Evolutionary conservation across 1,284 basidiomycete species (phyloP).

Genomic region (Ustilago nuda): DNA sequence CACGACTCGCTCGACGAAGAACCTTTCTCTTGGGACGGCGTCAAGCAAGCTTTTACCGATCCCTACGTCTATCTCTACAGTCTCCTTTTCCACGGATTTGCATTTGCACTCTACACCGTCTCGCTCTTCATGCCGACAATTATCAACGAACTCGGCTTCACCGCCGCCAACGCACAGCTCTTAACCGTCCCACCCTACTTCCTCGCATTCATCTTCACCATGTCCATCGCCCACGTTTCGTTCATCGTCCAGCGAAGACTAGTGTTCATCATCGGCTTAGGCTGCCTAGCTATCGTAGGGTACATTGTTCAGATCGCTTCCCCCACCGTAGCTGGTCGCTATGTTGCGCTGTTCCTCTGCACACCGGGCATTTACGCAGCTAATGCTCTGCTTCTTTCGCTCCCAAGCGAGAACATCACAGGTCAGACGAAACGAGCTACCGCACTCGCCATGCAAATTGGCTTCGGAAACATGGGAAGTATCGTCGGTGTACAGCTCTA

Average conservation of each 20-base stretch:
- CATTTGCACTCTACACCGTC: slow-evolving; percentile 68
- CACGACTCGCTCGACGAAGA: slow-evolving; percentile 73
- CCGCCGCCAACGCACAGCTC: slow-evolving; percentile 76
- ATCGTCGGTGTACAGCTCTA: slow-evolving; percentile 74
- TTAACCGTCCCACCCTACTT: slow-evolving; percentile 76
- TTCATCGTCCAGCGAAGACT: slow-evolving; percentile 61
- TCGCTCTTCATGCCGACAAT: slow-evolving; percentile 71
- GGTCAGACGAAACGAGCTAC: slow-evolving; percentile 79
- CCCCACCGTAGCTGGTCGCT: slow-evolving; percentile 74
- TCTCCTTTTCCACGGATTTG: slow-evolving; percentile 77
- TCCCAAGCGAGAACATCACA: slow-evolving; percentile 79
- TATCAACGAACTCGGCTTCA: slow-evolving; percentile 75
- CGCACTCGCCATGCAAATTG: slow-evolving; percentile 77
- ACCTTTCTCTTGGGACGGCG: slow-evolving; percentile 67
- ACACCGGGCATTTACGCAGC: slow-evolving; percentile 76
- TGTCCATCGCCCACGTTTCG: slow-evolving; percentile 73
- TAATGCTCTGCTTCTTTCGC: slow-evolving; percentile 72
- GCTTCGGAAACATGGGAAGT: slow-evolving; percentile 77
- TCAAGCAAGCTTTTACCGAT: slow-evolving; percentile 73
- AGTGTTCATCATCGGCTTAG: slow-evolving; percentile 75
- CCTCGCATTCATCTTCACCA: slow-evolving; percentile 69
- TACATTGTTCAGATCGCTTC: slow-evolving; percentile 76
- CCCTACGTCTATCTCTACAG: slow-evolving; percentile 77
- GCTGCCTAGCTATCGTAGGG: slow-evolving; percentile 75
- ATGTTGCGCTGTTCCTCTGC: slow-evolving; percentile 76